Conservation (phyloP, 1,139 yeast species). For the Geotrichum fermentans region DNA sequence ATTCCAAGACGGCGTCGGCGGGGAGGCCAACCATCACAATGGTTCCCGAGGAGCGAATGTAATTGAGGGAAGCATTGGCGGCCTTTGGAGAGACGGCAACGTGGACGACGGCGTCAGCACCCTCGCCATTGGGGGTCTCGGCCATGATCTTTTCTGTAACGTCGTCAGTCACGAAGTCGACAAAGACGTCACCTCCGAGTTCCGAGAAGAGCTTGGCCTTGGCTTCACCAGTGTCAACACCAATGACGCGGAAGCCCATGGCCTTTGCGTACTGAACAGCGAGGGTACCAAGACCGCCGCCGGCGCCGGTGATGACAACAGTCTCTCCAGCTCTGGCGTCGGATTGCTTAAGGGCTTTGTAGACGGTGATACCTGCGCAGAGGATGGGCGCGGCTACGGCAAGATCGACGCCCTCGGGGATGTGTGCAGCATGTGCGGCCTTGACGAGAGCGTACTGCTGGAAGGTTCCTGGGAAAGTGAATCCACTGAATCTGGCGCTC, state of each 20-base stretch:
- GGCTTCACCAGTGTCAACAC: too few species aligned
- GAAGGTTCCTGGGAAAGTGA: constrained; percentile 70
- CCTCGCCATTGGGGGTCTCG: constrained; percentile 46
- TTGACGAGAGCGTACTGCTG: constrained; percentile 74
- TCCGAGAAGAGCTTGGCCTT: constrained; percentile 50
- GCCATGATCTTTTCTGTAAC: constrained; percentile 45
- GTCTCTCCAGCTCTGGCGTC: constrained; percentile 59
- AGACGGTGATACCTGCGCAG: constrained; percentile 79
- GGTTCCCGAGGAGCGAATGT: constrained; percentile 63
- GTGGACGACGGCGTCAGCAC: constrained; percentile 66
- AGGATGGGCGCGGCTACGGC: constrained; percentile 64
- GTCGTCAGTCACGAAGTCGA: constrained; percentile 48
- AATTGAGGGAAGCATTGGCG: constrained; percentile 55
- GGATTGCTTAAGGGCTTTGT: constrained; percentile 63
- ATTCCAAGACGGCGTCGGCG: constrained; percentile 51
- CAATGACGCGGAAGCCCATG: constrained; percentile 65
- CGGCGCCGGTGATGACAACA: constrained; percentile 73
- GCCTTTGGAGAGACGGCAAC: constrained; percentile 69
- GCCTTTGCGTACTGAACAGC: constrained; percentile 72
- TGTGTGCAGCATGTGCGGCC: constrained; percentile 69
- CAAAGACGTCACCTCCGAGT: constrained; percentile 62
- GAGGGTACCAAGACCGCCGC: constrained; percentile 71
- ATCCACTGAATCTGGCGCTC: constrained; percentile 43
- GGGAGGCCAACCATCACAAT: constrained; percentile 72
- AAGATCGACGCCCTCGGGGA: constrained; percentile 61